Conservation (phyloP, 2,329 filamentous ascomycete species). For the Trichoderma arundinaceum region DNA sequence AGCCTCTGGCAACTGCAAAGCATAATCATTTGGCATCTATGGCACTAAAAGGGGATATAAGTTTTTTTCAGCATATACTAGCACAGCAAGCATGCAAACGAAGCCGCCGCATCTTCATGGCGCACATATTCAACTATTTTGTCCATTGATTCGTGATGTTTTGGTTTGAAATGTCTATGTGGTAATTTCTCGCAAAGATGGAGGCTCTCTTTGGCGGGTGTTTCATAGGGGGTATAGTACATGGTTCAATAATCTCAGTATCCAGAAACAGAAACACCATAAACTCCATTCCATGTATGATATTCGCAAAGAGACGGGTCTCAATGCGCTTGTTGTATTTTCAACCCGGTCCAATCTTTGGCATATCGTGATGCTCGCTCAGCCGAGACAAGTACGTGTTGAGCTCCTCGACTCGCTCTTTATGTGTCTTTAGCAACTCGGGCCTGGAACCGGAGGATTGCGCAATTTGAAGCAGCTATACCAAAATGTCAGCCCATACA, state of each 20-base stretch:
- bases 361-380: constrained; percentile 98
- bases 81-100: constrained; percentile 5
- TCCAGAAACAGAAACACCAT: constrained; percentile 36
- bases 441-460: constrained; percentile 62
- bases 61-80: constrained; percentile 30
- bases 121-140: not conserved
- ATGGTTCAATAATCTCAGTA: not conserved
- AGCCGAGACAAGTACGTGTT: constrained; percentile 91
- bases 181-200: not conserved
- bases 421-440: constrained; percentile 93
- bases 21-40: constrained; percentile 15
- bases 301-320: not conserved
- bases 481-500: constrained; percentile 8
- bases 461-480: constrained; percentile 78
- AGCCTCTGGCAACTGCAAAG: constrained; percentile 17
- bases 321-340: constrained; percentile 20
- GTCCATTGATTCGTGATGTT: not conserved
- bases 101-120: constrained; percentile 14
- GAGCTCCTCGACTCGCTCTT: constrained; percentile 92
- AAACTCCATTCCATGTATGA: constrained; percentile 36
- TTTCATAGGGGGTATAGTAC: not conserved
- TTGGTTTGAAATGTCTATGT: not conserved
- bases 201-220: not conserved
- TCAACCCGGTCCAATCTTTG: constrained; percentile 67
- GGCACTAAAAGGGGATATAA: constrained; percentile 25